Base-by-base conservation (phyloP, 1,284 basidiomycete species). In the Volvariella volvacea region DNA sequence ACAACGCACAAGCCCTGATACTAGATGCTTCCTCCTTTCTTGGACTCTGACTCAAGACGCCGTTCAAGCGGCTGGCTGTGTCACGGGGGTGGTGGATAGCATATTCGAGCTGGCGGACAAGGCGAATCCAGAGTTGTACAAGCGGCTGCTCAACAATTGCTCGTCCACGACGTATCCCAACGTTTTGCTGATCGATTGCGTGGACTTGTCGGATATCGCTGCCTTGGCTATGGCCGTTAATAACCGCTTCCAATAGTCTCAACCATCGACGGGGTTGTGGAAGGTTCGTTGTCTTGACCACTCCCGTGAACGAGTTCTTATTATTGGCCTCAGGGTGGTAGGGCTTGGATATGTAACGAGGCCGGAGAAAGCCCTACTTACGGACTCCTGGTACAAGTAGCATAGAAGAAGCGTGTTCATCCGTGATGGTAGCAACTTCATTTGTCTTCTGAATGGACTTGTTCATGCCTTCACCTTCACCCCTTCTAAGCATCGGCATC, bases 11-110 rank as follows among this genome's bases (percentile, higher is more conserved):
- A 36, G n/a, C 15, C 34, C 34, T 8, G 34, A 36, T 20, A 36
- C n/a, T n/a, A 4, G 34, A 15, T 20, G 14, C 34, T 36, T 36
- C 34, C 19, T 36, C 6, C 34, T 36, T 15, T 36, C 34, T 15
- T 36, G 34, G 34, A 36, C 34, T 20, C 15, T 36, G n/a, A 36
- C 34, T 4, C 34, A 36, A 36, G 34, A 36, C 4, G 34, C 34
- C 6, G 34, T n/a, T 7, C 7, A 36, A 16, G 34, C 34, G 15
- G 19, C 19, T 36, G 34, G 34, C 4, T 16, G 34, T 20, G 34
- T 36, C n/a, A 20, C 19, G n/a, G 19, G 34, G 8, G n/a, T 36
- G 8, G 19, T 16, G 34, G n/a, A 36, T 36, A 36, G 34, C n/a
- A 36, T 36, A 4, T 6, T 36, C 19, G 34, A 36, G 8, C 34